Evolutionary conservation across 1,284 basidiomycete species (phyloP).

Genomic region (Trichosporon faecale): DNA sequence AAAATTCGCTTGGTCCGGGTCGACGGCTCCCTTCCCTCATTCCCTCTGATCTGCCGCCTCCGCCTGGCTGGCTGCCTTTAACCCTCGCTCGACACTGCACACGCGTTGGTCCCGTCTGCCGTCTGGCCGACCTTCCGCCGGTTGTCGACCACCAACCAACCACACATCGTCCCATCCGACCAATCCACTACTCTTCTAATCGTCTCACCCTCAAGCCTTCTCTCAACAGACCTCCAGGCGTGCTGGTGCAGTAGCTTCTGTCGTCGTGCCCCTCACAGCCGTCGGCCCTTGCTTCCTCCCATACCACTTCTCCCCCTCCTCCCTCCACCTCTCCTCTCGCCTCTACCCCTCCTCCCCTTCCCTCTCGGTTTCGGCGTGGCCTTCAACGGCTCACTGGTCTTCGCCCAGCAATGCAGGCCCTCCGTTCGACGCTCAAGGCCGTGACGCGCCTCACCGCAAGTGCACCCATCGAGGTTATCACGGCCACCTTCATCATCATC

Average conservation of each 20-base stretch:
- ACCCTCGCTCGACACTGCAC: not conserved
- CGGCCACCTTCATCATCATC: conserved; percentile 76
- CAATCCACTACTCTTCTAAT: not conserved
- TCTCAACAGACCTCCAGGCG: conserved; percentile 8
- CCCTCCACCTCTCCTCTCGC: not conserved
- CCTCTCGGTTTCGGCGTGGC: not conserved
- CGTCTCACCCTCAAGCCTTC: conserved; percentile 6
- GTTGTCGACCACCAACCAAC: not conserved
- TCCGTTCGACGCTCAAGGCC: conserved; percentile 43
- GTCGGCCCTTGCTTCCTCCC: conserved; percentile 4
- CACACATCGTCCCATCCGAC: conserved; percentile 9
- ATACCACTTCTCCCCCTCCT: not conserved
- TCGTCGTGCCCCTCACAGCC: conserved; percentile 7
- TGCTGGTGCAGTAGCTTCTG: not conserved
- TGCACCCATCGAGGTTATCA: conserved; percentile 72
- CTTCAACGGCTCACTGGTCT: conserved; percentile 8
- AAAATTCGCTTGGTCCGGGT: not conserved
- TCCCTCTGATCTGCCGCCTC: not conserved
- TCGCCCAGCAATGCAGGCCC: conserved; percentile 10
- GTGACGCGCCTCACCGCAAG: conserved; percentile 51
- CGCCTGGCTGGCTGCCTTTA: not conserved
- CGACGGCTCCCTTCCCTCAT: not conserved
- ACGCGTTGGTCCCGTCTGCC: not conserved
- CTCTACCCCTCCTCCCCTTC: not conserved
- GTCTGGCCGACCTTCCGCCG: not conserved